phyloP scores from a whole-genome alignment of 257 asterid genomes.

The Solanum piurae region DNA sequence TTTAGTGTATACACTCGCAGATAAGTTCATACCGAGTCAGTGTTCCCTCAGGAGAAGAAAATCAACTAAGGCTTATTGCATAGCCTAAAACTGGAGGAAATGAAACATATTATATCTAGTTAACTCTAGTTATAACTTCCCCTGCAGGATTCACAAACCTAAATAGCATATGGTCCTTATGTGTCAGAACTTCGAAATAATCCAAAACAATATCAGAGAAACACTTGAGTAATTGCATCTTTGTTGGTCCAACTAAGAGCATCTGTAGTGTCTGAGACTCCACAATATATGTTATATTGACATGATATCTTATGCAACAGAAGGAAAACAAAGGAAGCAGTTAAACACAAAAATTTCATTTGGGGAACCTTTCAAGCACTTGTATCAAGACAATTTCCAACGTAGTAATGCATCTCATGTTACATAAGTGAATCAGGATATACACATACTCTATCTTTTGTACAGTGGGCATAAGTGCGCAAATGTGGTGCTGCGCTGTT shows the following conservation, averaged over 20 bases:
- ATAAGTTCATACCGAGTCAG: background rate
- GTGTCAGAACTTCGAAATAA: background rate
- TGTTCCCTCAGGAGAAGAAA: background rate
- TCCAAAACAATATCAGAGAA: background rate
- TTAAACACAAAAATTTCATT: background rate
- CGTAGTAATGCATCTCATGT: background rate
- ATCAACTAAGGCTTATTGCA: background rate
- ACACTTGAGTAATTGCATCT: background rate
- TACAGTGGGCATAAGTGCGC: constrained; percentile 82
- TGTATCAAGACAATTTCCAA: background rate
- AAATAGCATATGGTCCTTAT: background rate
- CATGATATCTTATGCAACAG: background rate
- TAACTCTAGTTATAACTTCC: background rate
- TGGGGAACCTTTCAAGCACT: background rate
- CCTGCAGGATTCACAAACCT: background rate
- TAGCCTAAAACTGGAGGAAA: background rate
- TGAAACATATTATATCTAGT: background rate
- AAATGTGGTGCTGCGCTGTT: constrained; percentile 40
- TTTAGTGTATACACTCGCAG: background rate
- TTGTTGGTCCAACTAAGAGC: background rate
- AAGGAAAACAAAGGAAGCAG: background rate
- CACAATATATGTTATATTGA: background rate
- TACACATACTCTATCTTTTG: constrained; percentile 52
- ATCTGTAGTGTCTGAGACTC: background rate
- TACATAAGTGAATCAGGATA: background rate